Evolutionary conservation across 495 filamentous ascomycete species (phyloP), one percentile per base, ranked within the genome.

Genomic region (Hapsidospora chrysogenum): DNA sequence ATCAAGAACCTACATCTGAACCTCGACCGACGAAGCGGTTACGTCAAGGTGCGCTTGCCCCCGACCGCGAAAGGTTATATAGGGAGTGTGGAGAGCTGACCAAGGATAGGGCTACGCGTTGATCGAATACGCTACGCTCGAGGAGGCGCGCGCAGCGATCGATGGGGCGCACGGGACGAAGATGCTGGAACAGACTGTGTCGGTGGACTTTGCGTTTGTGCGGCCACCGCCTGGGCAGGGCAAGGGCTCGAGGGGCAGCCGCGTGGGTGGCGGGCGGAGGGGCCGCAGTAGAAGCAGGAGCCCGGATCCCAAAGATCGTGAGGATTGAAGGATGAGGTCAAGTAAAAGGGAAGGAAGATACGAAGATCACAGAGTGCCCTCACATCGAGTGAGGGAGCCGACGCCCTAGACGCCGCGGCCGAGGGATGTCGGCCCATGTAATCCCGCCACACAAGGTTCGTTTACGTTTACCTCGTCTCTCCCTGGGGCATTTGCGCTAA

Each of bases 1-100:
- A 93, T 99, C 51, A 92, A 94, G 73, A 96, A 96, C 52, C 60
- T 96, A 53, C 86, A 89, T 46, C 55, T 99, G 50, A 95, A 94
- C 50, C 63, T 99, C 36, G 92, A 99, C 57, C 72, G 92, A 30
- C 68, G 92, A 50, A 94, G 84, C 16, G 92, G 92, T 55, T 99
- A 96, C 51, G 92, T 95, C 41, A 99, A 96, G 82, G 89, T 87
- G 54, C 15, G 68, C 52, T 39, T 33, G 27, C 5, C 31, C n/a
- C n/a, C n/a, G n/a, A n/a, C 17, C 10, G 17, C 5, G 28, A 5
- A 30, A 15, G 7, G 28, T 8, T 5, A 15, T 9, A 4, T 15
- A 15, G n/a, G n/a, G n/a, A n/a, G n/a, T n/a, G n/a, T n/a, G 22
- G 27, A 20, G 17, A 16, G 18, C 28, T 39, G 17, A 26, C 15